Evolutionary conservation across 495 filamentous ascomycete species (phyloP).

Genomic region (Penicillium desertorum): DNA sequence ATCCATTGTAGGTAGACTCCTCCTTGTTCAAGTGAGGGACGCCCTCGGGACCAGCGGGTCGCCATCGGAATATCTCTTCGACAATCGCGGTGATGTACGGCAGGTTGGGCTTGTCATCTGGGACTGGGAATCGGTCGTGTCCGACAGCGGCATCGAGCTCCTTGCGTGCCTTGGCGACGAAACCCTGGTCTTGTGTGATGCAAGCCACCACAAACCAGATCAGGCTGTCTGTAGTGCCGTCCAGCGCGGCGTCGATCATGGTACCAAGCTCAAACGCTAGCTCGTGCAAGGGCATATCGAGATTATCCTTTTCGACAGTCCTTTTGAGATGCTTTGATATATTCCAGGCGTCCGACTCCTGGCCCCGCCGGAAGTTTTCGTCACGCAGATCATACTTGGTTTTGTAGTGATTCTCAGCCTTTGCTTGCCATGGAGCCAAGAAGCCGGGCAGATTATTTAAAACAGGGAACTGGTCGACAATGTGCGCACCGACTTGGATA

Average conservation of each 20-base stretch:
- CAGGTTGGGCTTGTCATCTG: constrained; percentile 44
- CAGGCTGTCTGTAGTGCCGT: background rate
- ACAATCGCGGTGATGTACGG: constrained; percentile 50
- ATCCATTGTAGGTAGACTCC: background rate
- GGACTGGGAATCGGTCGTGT: constrained; percentile 11
- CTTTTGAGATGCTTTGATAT: background rate
- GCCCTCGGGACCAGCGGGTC: constrained; percentile 46
- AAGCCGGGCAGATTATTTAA: background rate
- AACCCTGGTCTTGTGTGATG: background rate
- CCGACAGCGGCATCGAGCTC: background rate
- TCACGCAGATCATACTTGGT: background rate
- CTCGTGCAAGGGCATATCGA: background rate
- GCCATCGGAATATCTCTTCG: constrained; percentile 55
- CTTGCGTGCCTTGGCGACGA: background rate
- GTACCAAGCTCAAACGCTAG: background rate
- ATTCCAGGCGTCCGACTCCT: background rate
- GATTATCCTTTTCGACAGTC: background rate
- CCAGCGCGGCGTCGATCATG: background rate
- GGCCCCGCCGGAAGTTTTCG: background rate
- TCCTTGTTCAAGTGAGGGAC: constrained; percentile 7
- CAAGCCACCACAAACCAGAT: background rate
- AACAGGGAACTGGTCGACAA: background rate
- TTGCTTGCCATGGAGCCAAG: background rate
- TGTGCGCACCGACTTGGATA: background rate
- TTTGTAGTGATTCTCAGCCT: background rate